Evolutionary conservation across 2,329 filamentous ascomycete species (phyloP), one percentile per base, ranked within the genome.

Genomic region (Nothophoma quercina): DNA sequence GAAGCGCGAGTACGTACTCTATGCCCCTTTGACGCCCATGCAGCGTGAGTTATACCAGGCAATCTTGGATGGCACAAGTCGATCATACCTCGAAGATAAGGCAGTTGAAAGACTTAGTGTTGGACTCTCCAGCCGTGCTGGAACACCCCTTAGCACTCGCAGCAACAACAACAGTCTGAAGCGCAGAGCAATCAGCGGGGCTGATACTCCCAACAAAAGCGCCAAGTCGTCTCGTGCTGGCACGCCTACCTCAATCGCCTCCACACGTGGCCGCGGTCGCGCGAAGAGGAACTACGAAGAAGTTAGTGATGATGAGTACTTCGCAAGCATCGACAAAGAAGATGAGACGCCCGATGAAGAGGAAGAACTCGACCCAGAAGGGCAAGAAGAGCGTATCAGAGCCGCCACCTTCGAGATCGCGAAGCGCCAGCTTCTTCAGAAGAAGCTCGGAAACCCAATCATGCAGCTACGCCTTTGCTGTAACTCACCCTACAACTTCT

Each of bases 401-500:
- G 83, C 83, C 0, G 83, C 86, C 40, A 91, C 86, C 0, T 81
- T 93, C 0, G 88, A 91, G 7, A 78, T 91, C 51, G 93, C 92
- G 0, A 96, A 93, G 71, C 88, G 90, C 47, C 91, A 97, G 71
- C 90, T 98, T n/a, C 81, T 87, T 3, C 85, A 85, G 34, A 98
- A 98, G 78, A 97, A 96, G 68, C 81, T 98, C 1, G 93, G 95
- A 38, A 99, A 99, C 62, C 90, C 92, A 0, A 77, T 98, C 16
- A 91, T 96, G 81, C 95, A 99, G 71, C 85, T 96, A 3, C 89
- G 95, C 0, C 83, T 97, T 0, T 91, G 91, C 9, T 98, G 95
- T 75, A 96, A 99, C 73, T 91, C 87, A 0, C 95, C 95, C 0
- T 93, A 97, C 75, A 96, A 97, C 69, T 98, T 99, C 72, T 98